A percentile compares a stretch with the other conserved stretches of the same genome.
Conservation (phyloP, 345 rosid genomes). For the Lumnitzera littorea region DNA sequence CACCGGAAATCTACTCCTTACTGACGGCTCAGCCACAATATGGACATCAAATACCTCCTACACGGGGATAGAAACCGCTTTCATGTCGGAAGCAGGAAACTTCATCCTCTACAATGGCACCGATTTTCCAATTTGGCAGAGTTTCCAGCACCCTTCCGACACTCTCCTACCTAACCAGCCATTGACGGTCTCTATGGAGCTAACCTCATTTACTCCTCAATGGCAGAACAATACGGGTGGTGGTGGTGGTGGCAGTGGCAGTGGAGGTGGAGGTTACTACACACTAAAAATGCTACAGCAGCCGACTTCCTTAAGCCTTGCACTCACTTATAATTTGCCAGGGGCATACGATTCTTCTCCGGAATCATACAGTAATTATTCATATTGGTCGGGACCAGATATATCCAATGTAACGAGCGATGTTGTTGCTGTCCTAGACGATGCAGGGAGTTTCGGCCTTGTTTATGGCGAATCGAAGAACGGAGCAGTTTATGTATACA, state of each 20-base stretch:
- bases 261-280: slow-evolving; percentile 42
- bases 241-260: slow-evolving; percentile 19
- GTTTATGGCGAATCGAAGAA: slow-evolving; percentile 64
- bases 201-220: slow-evolving; percentile 46
- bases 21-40: slow-evolving; percentile 30
- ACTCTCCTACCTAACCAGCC: slow-evolving; percentile 86
- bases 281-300: slow-evolving; percentile 82
- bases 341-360: slow-evolving; percentile 20
- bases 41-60: slow-evolving; percentile 83
- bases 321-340: slow-evolving; percentile 58
- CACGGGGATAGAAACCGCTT: slow-evolving; percentile 36
- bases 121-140: slow-evolving; percentile 55
- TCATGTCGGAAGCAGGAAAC: slow-evolving; percentile 79
- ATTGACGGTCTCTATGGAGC: slow-evolving; percentile 54
- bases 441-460: slow-evolving; percentile 79
- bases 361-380: slow-evolving; percentile 42
- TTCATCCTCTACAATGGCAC: slow-evolving; percentile 42
- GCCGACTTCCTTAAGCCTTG: slow-evolving; percentile 76
- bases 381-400: slow-evolving; percentile 89
- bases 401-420: slow-evolving; percentile 81
- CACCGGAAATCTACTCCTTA: slow-evolving; percentile 68
- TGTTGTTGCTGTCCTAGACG: slow-evolving; percentile 61
- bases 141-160: slow-evolving; percentile 76
- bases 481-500: slow-evolving; percentile 76
- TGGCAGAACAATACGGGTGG: background rate